phyloP scores from a whole-genome alignment of 2,329 filamentous ascomycete species.

The Whalleya microplaca region DNA sequence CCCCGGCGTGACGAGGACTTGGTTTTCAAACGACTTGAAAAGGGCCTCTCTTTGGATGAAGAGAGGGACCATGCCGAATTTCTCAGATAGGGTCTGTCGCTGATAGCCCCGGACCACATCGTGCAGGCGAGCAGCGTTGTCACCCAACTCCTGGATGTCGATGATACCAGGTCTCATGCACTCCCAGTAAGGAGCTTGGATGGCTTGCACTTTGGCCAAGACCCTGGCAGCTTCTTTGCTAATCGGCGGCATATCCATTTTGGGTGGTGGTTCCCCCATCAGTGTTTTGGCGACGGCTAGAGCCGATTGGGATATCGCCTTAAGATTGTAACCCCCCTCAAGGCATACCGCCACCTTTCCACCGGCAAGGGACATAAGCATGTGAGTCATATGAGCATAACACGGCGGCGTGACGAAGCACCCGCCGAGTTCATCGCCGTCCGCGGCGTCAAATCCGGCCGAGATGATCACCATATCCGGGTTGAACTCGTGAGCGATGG shows the following conservation, averaged over 20 bases:
- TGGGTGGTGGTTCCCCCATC: slow-evolving; percentile 88
- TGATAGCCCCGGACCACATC: slow-evolving; percentile 82
- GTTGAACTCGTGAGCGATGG: slow-evolving; percentile 89
- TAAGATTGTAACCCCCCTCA: slow-evolving; percentile 93
- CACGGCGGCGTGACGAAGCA: slow-evolving; percentile 90
- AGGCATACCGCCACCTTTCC: slow-evolving; percentile 92
- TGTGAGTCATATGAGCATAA: slow-evolving; percentile 98
- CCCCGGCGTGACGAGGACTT: slow-evolving; percentile 79
- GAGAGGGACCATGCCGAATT: slow-evolving; percentile 77
- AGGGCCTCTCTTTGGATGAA: slow-evolving; percentile 76
- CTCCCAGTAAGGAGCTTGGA: slow-evolving; percentile 78
- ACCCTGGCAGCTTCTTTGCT: slow-evolving; percentile 61
- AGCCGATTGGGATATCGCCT: slow-evolving; percentile 90
- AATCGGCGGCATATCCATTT: slow-evolving; percentile 59
- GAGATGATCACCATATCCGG: slow-evolving; percentile 95
- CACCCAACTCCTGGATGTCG: slow-evolving; percentile 53
- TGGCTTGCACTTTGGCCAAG: slow-evolving; percentile 61
- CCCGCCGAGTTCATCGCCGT: slow-evolving; percentile 88
- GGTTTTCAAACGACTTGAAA: slow-evolving; percentile 80
- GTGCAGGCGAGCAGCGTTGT: slow-evolving; percentile 68
- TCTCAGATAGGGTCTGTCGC: slow-evolving; percentile 69
- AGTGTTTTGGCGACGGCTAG: slow-evolving; percentile 88
- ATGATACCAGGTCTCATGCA: slow-evolving; percentile 77
- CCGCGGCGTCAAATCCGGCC: slow-evolving; percentile 93
- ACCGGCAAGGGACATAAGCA: slow-evolving; percentile 92